Evolutionary conservation across 2,329 filamentous ascomycete species (phyloP), one percentile per base, ranked within the genome.

Genomic region (Penicillium expansum): DNA sequence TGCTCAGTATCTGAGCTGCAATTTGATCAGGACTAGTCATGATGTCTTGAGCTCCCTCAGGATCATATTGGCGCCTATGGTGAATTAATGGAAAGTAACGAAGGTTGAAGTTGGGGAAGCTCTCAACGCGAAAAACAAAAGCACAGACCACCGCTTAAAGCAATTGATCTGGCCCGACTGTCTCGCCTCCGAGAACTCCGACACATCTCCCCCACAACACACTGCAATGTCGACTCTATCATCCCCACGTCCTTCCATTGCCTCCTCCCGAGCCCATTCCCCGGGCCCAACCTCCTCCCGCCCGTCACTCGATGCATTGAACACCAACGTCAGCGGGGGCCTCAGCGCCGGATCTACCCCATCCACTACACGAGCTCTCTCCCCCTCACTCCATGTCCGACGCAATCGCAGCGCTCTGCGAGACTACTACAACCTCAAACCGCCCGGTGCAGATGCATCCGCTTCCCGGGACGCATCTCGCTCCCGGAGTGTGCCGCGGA

Each of bases 341-440:
- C 56, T 89, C 84, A 65, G 68, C 64, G 59, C 67, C 63, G 56
- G 67, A 45, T 68, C 66, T 45, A 66, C 69, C 65, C 59, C 72
- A 61, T 57, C 74, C 68, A 67, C 76, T 71, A 56, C 82, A 78
- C 71, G 74, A 50, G 69, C 72, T 11, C 53, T 74, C 39, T 74
- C 75, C 33, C 73, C 74, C 48, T 45, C 48, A 30, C 22, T 56
- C 44, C 65, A 69, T 38, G 67, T 68, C 20, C 81, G 84, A 55
- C 82, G 89, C 60, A 96, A 96, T 76, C 89, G 93, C 62, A 86
- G 89, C 55, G 93, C 93, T 7, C 83, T 97, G 20, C 89, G 94
- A 67, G 92, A 97, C 71, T 97, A 96, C 80, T 97, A 97, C 77
- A 94, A 94, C 71, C 83, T 97, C 48, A 88, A 86, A 63, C 72